Conservation (phyloP, 2,329 filamentous ascomycete genomes). For the Ambrosiella xylebori region DNA sequence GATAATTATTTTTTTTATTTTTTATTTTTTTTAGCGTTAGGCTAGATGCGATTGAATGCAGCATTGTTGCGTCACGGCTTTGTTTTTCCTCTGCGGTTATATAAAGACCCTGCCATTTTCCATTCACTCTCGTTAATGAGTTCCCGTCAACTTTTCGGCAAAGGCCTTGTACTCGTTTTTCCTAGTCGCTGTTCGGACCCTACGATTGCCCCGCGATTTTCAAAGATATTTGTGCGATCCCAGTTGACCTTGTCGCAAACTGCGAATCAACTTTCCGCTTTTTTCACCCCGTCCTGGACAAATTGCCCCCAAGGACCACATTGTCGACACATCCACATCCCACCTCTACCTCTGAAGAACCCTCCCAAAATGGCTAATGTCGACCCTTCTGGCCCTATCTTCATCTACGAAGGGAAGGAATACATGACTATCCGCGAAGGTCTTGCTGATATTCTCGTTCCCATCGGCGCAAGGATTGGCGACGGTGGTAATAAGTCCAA, state of each 20-base stretch:
- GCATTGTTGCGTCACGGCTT: no score
- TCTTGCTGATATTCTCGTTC: conserved; percentile 38
- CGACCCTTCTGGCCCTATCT: conserved; percentile 9
- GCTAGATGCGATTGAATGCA: no score
- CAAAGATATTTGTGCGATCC: no score
- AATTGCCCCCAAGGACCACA: not conserved
- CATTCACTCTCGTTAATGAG: no score
- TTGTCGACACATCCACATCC: not conserved
- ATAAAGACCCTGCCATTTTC: no score
- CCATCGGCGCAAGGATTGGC: conserved; percentile 27
- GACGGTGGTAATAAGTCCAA: conserved; percentile 49
- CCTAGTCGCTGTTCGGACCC: not conserved
- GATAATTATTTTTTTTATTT: not conserved
- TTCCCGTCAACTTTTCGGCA: no score
- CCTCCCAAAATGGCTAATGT: conserved; percentile 4
- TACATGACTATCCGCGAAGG: conserved; percentile 38
- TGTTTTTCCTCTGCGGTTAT: no score
- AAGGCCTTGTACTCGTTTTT: no score
- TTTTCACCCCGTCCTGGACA: not conserved
- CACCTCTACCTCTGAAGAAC: not conserved
- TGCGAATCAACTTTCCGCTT: not conserved
- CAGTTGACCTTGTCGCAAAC: no score
- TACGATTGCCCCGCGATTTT: not conserved
- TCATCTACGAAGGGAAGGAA: conserved; percentile 25
- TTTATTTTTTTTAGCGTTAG: no score